Base-by-base conservation (phyloP, 495 filamentous ascomycete species). In the Hypoxylon rickii region DNA sequence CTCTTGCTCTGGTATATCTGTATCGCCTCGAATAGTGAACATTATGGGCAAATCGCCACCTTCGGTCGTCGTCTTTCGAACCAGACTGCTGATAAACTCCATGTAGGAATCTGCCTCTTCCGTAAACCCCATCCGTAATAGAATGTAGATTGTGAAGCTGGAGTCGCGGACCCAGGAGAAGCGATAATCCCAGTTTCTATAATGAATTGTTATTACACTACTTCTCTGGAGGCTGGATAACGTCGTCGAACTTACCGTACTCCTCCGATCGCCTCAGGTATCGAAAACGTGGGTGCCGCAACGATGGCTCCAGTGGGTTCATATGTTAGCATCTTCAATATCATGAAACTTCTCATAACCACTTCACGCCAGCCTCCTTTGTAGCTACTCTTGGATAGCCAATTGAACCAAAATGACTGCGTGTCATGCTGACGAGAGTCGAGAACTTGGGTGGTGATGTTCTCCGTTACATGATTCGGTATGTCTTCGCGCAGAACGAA, bases 181-280 rank as follows among this genome's bases (percentile, higher is more conserved):
- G 7, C 87, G 79, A 63, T 90, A 90, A 61, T 90, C 86, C 86
- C 86, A 89, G 58, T 89, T 90, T n/a, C 86, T 80, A 53, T 36
- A 8, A 12, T 33, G 1, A 21, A 62, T 49, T 60, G 45, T 24
- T 15, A 18, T 16, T 16, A 8, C 15, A 2, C 24, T 21, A 32
- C 58, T 49, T 7, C 54, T n/a, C 22, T 7, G 24, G 34, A n/a
- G 32, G 3, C 4, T 8, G 3, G 22, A 16, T 7, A 21, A 33
- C 45, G 18, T 3, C 22, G 20, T 17, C 1, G 2, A 20, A 59
- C 70, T 53, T 55, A 78, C 74, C 78, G 65, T 11, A 75, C 71
- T 22, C 87, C 87, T 3, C 86, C 87, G 20, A 90, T 82, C 43
- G 86, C 83, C 65, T 90, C 87, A 0, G 86, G 86, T 12, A 90